Evolutionary conservation across 345 rosid species (phyloP).

Genomic region (Trapa bicornis): DNA sequence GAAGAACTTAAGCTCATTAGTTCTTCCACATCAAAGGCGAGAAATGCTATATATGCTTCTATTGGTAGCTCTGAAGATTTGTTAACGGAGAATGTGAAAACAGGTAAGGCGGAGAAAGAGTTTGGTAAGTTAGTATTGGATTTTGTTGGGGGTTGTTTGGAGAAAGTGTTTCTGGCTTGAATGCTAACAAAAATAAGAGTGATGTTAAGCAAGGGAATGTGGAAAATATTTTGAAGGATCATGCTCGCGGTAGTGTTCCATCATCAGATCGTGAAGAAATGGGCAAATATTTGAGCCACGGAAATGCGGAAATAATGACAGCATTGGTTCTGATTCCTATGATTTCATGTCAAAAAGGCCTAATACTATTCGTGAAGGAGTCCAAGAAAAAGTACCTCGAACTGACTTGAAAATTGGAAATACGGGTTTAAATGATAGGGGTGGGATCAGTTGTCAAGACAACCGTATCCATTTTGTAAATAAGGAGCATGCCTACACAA

Average conservation of each 20-base stretch:
- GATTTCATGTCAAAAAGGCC: slow-evolving; percentile 15
- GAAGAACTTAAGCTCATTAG: slow-evolving; percentile 30
- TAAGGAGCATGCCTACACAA: slow-evolving; percentile 13
- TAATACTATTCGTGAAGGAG: slow-evolving; percentile 15
- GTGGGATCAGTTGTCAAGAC: slow-evolving; percentile 17
- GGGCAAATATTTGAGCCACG: slow-evolving; percentile 3
- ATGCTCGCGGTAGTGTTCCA: slow-evolving; percentile 17
- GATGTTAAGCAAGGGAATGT: slow-evolving; percentile 20
- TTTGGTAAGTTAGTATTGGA: slow-evolving; percentile 21
- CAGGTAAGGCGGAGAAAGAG: slow-evolving; percentile 28
- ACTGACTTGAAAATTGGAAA: slow-evolving; percentile 13
- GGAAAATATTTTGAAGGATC: slow-evolving; percentile 14
- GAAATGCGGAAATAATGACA: not conserved
- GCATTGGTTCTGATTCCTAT: slow-evolving; percentile 6
- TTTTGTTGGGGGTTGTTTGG: slow-evolving; percentile 32
- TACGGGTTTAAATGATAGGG: slow-evolving; percentile 10
- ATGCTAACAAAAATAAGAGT: slow-evolving; percentile 26
- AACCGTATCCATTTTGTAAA: slow-evolving; percentile 20
- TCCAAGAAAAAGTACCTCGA: slow-evolving; percentile 7
- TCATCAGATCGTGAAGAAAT: slow-evolving; percentile 12
- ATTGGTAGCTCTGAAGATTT: slow-evolving; percentile 14
- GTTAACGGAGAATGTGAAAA: slow-evolving; percentile 22
- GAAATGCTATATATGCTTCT: slow-evolving; percentile 23
- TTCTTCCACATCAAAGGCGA: slow-evolving; percentile 24
- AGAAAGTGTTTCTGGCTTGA: slow-evolving; percentile 20